phyloP scores from a whole-genome alignment of 2,329 filamentous ascomycete genomes.

The Trichoderma koningiopsis region DNA sequence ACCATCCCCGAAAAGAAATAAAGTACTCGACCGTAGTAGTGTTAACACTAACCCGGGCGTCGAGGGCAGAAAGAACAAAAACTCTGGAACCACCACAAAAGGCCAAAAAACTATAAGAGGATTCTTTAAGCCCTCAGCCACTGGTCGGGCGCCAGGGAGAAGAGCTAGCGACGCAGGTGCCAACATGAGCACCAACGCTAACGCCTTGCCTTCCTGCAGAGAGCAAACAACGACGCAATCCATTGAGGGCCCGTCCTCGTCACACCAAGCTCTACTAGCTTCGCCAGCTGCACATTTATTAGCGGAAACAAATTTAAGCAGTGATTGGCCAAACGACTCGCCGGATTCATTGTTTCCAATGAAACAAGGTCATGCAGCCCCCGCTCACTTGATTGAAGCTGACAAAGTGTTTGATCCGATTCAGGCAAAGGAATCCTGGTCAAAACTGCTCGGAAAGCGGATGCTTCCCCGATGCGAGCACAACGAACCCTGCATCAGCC shows the following conservation, averaged over 20 bases:
- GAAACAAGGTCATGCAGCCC: not conserved
- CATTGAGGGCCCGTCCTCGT: not conserved
- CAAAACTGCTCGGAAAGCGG: conserved; percentile 76
- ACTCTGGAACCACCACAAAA: not conserved
- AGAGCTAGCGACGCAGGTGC: conserved; percentile 12
- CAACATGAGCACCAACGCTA: conserved; percentile 22
- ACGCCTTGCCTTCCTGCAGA: not conserved
- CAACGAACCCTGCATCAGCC: conserved; percentile 78
- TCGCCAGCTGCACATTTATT: not conserved
- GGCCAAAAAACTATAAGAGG: conserved; percentile 67
- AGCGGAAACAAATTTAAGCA: not conserved
- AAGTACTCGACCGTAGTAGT: not conserved
- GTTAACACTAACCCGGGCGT: not conserved
- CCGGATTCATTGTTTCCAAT: not conserved
- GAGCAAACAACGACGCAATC: not conserved
- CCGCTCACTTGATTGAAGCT: not conserved
- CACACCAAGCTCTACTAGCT: conserved; percentile 8
- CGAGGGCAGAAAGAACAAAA: conserved; percentile 8
- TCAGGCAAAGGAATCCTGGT: conserved; percentile 79
- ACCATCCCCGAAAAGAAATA: conserved; percentile 19
- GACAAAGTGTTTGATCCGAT: conserved; percentile 66
- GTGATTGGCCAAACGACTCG: not conserved
- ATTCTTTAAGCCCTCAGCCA: conserved; percentile 65
- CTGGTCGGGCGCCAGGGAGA: not conserved
- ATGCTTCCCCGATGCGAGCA: conserved; percentile 82